Evolutionary conservation across 1,284 basidiomycete genomes (phyloP), one percentile per base, ranked within the genome.

Genomic region (Veloboletus limbatus): DNA sequence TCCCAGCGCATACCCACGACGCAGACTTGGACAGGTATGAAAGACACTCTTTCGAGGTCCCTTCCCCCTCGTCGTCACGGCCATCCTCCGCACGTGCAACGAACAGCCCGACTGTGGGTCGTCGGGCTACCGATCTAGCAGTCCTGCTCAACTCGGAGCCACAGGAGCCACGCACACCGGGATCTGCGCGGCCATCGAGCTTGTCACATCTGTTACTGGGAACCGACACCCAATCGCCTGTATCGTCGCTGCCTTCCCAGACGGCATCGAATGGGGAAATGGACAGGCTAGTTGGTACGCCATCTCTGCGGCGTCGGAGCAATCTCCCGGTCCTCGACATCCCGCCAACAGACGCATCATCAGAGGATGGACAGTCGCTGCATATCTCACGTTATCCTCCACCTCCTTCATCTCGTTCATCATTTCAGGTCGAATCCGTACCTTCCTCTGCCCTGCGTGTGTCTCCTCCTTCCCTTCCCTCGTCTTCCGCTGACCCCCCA

Each of bases 121-220:
- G 83, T 46, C 72, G 84, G 28, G 82, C 83, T 6, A 88, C 85
- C 32, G 80, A 84, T 68, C 74, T 88, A 13, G 76, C 83, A 31
- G 77, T 82, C 43, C 72, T 88, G 27, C 77, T 87, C 63, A 87
- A 87, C 69, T 74, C 76, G 48, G 75, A 79, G 54, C 66, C 73
- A 22, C 68, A 69, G 47, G 69, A 72, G 37, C 72, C 63, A 51
- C 64, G 65, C 18, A 65, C 73, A 52, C 66, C 71, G 48, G 58
- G 70, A 50, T 73, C 63, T 51, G 64, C 55, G 57, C 69, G 63
- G 53, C 69, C 67, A 37, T 73, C 70, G 14, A 71, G 73, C 28
- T 66, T 81, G 49, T 74, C 78, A 5, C 77, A 79, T 60, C 69
- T 81, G 37, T 67, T 82, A 7, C 71, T 75, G 54, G 66, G 64